Percentiles rank a stretch among this genome's conserved stretches.
These are phyloP conservation scores for Solanum piurae DNA, from an alignment of 257 asterid species.

Conservation along the genomic window DNA sequence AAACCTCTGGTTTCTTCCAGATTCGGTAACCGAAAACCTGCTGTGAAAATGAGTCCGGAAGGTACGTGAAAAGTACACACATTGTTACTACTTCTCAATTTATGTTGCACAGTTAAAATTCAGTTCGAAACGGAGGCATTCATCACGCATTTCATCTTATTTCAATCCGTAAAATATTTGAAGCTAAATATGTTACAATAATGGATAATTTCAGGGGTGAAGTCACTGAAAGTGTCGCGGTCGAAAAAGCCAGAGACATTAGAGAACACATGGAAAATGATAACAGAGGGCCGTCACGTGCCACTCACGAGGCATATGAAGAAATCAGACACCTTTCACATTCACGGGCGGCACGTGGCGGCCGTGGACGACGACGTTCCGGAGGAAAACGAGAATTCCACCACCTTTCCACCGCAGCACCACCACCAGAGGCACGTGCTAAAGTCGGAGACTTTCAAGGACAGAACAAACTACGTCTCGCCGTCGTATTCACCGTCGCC, in stretches of 20 bases:
- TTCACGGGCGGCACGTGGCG: background rate
- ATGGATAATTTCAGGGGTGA: constrained; percentile 18
- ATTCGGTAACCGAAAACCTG: constrained; percentile 29
- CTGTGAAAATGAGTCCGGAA: constrained; percentile 23
- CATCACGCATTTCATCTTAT: background rate
- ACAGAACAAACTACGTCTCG: constrained; percentile 15
- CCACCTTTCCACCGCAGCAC: background rate
- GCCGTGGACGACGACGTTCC: background rate
- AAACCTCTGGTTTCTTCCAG: constrained; percentile 41
- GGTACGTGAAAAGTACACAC: constrained; percentile 17
- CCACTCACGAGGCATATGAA: constrained; percentile 39
- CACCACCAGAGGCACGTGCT: constrained; percentile 6
- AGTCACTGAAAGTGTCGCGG: constrained; percentile 26
- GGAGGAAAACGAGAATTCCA: background rate
- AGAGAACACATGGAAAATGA: constrained; percentile 77
- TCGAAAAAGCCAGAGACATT: constrained; percentile 41
- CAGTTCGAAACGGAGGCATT: background rate
- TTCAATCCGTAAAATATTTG: background rate
- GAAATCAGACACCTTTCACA: constrained; percentile 43
- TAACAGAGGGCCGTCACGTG: constrained; percentile 55
- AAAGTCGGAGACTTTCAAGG: constrained; percentile 49
- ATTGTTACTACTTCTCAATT: background rate
- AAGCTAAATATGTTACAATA: background rate
- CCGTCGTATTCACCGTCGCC: constrained; percentile 9
- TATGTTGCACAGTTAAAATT: background rate